These are phyloP conservation scores for Schizonepeta tenuifolia DNA, from an alignment of 257 asterid species.

Conservation along the genomic window DNA sequence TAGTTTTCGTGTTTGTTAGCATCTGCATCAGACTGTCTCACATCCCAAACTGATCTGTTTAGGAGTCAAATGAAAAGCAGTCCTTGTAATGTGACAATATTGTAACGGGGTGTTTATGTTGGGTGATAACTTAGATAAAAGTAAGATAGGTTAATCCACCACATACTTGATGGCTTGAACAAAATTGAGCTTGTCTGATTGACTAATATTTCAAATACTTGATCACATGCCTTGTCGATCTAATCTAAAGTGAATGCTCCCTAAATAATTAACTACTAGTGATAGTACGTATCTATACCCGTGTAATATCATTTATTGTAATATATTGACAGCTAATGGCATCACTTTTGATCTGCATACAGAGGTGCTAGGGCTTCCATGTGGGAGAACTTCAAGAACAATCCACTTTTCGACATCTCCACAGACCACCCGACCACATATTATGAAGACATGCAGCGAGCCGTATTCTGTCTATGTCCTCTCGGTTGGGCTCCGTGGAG, in stretches of 20 bases:
- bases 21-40: not conserved
- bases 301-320: not conserved
- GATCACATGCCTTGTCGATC: not conserved
- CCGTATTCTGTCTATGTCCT: slow-evolving; percentile 83
- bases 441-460: slow-evolving; percentile 85
- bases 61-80: not conserved
- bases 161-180: not conserved
- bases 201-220: not conserved
- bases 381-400: slow-evolving; percentile 91
- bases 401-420: slow-evolving; percentile 82
- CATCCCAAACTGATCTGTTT: not conserved
- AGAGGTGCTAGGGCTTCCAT: slow-evolving; percentile 91
- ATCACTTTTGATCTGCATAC: not conserved
- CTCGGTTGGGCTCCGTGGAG: slow-evolving; percentile 98
- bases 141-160: too few species aligned
- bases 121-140: not conserved
- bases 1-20: not conserved
- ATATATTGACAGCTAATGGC: not conserved
- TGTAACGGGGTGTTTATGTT: too few species aligned
- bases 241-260: not conserved
- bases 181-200: not conserved
- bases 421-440: slow-evolving; percentile 82
- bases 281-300: not conserved
- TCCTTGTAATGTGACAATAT: not conserved
- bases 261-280: not conserved